These are phyloP conservation scores for Acacia acuminata DNA, from an alignment of 306 rosid genomes.

Conservation along the genomic window DNA sequence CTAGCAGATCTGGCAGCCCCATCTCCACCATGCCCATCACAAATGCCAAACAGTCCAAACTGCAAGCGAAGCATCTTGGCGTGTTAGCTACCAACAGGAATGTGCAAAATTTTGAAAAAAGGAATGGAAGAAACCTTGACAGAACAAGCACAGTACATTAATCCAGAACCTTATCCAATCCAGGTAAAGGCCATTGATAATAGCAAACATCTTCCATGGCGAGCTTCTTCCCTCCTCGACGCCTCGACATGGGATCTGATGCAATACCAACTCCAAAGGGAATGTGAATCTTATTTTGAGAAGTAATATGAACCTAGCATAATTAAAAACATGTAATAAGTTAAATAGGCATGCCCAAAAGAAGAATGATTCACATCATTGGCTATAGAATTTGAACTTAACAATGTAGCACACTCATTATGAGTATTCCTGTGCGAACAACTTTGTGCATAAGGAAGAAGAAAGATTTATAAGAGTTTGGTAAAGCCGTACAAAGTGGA, in stretches of 20 bases:
- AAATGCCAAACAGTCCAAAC: constrained; percentile 92
- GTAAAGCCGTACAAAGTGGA: not conserved
- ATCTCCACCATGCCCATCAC: constrained; percentile 97
- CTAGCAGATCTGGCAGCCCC: constrained; percentile 90
- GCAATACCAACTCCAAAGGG: constrained; percentile 92
- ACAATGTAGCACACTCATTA: constrained; percentile 23
- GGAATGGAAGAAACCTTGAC: constrained; percentile 18
- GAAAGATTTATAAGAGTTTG: constrained; percentile 6
- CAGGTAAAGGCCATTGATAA: constrained; percentile 93
- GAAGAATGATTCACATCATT: constrained; percentile 10
- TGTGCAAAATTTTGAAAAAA: constrained; percentile 18
- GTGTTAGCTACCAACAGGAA: constrained; percentile 41
- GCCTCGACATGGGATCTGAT: constrained; percentile 96
- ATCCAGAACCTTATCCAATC: constrained; percentile 77
- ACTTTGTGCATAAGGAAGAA: constrained; percentile 11
- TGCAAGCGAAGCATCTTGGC: constrained; percentile 49
- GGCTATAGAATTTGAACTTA: constrained; percentile 5
- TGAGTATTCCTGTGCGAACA: constrained; percentile 7
- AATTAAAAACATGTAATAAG: constrained; percentile 27
- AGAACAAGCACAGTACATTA: constrained; percentile 4
- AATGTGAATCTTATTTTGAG: constrained; percentile 58
- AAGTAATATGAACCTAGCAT: constrained; percentile 74
- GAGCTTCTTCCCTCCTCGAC: constrained; percentile 86
- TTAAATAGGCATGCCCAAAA: constrained; percentile 15
- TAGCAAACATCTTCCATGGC: constrained; percentile 97